Percentiles rank a stretch among this genome's conserved stretches.
Evolutionary conservation across 805 yeast species (phyloP).

Genomic region (Pachysolen tannophilus): DNA sequence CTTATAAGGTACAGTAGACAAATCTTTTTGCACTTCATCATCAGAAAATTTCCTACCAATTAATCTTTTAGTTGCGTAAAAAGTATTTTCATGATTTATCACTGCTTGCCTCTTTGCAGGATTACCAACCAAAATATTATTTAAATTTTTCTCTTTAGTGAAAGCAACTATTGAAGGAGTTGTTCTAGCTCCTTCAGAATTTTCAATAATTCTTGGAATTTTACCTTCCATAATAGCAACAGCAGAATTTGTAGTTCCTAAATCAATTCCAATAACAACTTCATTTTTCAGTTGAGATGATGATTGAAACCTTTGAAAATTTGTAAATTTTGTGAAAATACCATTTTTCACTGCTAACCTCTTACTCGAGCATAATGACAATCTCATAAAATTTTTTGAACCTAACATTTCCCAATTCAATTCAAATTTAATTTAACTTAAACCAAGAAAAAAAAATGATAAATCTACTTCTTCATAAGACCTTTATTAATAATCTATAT

Average conservation of each 20-base stretch:
- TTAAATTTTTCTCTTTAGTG: constrained; percentile 75
- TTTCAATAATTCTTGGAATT: constrained; percentile 70
- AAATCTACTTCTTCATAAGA: too few relatives aligned
- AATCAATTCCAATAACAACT: constrained; percentile 76
- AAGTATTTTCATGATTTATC: constrained; percentile 88
- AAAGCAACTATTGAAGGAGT: constrained; percentile 95
- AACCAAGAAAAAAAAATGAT: too few relatives aligned
- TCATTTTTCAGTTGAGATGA: too few relatives aligned
- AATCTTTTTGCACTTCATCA: constrained; percentile 83
- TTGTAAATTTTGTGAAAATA: too few relatives aligned
- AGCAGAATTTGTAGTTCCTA: constrained; percentile 88
- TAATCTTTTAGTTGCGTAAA: constrained; percentile 90
- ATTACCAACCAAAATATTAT: constrained; percentile 87
- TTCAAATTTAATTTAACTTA: too few relatives aligned
- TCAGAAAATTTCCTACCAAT: constrained; percentile 92
- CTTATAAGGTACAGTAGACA: constrained; percentile 82
- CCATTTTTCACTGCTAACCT: too few relatives aligned
- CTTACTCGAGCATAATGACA: too few relatives aligned
- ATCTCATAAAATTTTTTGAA: too few relatives aligned
- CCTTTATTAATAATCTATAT: too few relatives aligned
- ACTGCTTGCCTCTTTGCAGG: constrained; percentile 97
- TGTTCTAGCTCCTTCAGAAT: constrained; percentile 69
- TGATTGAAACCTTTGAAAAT: too few relatives aligned
- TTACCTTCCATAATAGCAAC: constrained; percentile 80
- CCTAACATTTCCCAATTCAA: too few relatives aligned